phyloP scores from a whole-genome alignment of 352 stramenopile genomes.

The Phytophthora cajani region DNA sequence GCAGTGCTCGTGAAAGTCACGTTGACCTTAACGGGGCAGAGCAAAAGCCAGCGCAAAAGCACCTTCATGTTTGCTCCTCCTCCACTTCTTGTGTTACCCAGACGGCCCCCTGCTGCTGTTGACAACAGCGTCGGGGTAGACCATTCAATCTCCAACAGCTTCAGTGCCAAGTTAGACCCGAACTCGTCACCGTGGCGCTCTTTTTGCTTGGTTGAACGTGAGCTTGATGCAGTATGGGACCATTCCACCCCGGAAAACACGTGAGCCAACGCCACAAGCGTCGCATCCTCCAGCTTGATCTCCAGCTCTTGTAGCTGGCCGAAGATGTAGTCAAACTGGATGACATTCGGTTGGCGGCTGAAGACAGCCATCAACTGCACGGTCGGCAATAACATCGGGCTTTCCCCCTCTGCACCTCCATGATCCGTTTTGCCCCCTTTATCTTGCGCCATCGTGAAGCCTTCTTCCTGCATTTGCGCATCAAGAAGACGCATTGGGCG shows the following conservation, averaged over 20 bases:
- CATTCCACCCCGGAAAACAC: constrained; percentile 81
- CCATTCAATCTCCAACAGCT: constrained; percentile 66
- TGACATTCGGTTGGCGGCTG: constrained; percentile 59
- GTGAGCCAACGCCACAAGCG: constrained; percentile 76
- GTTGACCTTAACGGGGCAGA: constrained; percentile 88
- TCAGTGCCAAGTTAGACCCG: constrained; percentile 59
- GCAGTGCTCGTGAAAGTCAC: constrained; percentile 89
- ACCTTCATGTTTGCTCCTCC: constrained; percentile 75
- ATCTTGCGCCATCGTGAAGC: constrained; percentile 31
- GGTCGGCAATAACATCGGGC: constrained; percentile 67
- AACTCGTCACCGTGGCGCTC: constrained; percentile 28
- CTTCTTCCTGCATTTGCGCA: constrained; percentile 73
- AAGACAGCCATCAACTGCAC: constrained; percentile 87
- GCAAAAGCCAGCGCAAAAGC: constrained; percentile 75
- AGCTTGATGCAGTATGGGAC: constrained; percentile 38
- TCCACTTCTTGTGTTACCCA: constrained; percentile 38
- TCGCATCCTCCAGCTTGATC: constrained; percentile 85
- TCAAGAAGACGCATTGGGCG: constrained; percentile 73
- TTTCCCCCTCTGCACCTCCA: constrained; percentile 17
- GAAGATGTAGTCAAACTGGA: constrained; percentile 90
- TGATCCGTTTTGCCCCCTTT: constrained; percentile 21
- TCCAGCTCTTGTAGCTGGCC: constrained; percentile 87
- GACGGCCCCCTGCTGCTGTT: constrained; percentile 32
- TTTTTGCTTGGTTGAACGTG: constrained; percentile 35
- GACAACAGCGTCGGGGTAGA: constrained; percentile 54